Evolutionary conservation across 2,329 filamentous ascomycete genomes (phyloP).

Genomic region (Fusarium sarcochroum): DNA sequence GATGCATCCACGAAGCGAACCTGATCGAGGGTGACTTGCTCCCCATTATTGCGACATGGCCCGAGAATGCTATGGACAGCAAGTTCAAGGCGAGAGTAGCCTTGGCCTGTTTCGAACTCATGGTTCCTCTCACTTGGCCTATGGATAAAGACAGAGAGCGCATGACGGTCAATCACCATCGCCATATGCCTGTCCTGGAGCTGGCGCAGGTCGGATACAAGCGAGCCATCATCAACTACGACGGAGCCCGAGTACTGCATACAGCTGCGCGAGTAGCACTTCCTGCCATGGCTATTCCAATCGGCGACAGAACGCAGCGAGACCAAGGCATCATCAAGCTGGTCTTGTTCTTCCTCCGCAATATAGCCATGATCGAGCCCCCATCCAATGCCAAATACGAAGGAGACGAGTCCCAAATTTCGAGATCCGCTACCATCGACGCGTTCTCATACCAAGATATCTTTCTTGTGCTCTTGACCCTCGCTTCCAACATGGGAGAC

Average conservation of each 20-base stretch:
- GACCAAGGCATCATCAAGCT: slow-evolving; percentile 96
- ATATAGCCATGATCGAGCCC: slow-evolving; percentile 86
- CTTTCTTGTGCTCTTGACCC: slow-evolving; percentile 84
- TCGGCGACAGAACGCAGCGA: slow-evolving; percentile 80
- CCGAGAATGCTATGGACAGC: slow-evolving; percentile 78
- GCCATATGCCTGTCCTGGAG: slow-evolving; percentile 90
- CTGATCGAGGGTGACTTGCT: slow-evolving; percentile 91
- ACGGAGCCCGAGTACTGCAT: slow-evolving; percentile 81
- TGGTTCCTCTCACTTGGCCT: slow-evolving; percentile 95
- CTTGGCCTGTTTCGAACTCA: slow-evolving; percentile 87
- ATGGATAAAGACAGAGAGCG: slow-evolving; percentile 82
- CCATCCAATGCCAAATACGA: slow-evolving; percentile 81
- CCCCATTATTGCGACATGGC: slow-evolving; percentile 88
- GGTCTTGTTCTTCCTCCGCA: slow-evolving; percentile 88
- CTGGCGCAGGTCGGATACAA: slow-evolving; percentile 93
- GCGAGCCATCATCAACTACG: slow-evolving; percentile 86
- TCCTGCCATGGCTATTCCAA: slow-evolving; percentile 85
- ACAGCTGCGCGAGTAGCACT: slow-evolving; percentile 85
- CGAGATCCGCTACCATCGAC: slow-evolving; percentile 88
- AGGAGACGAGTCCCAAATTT: slow-evolving; percentile 91
- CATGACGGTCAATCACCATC: slow-evolving; percentile 93
- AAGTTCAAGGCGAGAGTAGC: slow-evolving; percentile 84
- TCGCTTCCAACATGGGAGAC: slow-evolving; percentile 93
- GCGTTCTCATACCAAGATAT: slow-evolving; percentile 93
- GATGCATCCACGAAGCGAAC: slow-evolving; percentile 92